Conservation (phyloP, 2,329 filamentous ascomycete species). For the Ophiobolus disseminans region DNA sequence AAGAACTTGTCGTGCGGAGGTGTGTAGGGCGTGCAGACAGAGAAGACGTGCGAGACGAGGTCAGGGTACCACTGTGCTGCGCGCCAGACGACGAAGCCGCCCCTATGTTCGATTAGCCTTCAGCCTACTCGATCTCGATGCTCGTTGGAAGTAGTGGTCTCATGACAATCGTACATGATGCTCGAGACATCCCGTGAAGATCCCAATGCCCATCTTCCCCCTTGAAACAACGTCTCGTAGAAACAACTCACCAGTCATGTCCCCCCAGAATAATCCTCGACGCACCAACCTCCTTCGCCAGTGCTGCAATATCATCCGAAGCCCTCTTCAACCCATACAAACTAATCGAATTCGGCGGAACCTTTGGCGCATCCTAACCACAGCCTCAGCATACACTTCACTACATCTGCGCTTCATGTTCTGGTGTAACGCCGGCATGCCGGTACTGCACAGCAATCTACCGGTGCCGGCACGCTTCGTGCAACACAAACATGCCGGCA, state of each 20-base stretch:
- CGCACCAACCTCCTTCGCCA: slow-evolving; percentile 66
- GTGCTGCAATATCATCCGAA: slow-evolving; percentile 75
- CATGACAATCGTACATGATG: too few relatives aligned
- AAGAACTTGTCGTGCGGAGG: slow-evolving; percentile 62
- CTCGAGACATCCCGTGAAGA: too few relatives aligned
- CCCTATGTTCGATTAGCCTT: slow-evolving; percentile 56
- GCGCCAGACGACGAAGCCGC: slow-evolving; percentile 78
- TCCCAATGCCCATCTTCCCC: too few relatives aligned
- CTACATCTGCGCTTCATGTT: neutral
- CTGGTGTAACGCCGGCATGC: neutral
- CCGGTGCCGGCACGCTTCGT: neutral
- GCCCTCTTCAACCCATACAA: slow-evolving; percentile 74
- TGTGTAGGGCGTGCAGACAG: slow-evolving; percentile 75
- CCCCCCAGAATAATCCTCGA: slow-evolving; percentile 79
- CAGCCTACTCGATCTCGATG: too few relatives aligned
- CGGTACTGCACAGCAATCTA: neutral
- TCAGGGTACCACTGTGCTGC: slow-evolving; percentile 72
- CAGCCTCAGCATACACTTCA: slow-evolving; percentile 21
- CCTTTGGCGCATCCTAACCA: slow-evolving; percentile 52
- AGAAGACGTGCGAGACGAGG: slow-evolving; percentile 77
- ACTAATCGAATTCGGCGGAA: slow-evolving; percentile 66
- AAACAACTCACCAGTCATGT: slow-evolving; percentile 73
- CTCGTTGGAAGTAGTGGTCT: too few relatives aligned
- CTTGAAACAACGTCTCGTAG: too few relatives aligned
- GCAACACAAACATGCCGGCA: too few relatives aligned